These are phyloP conservation scores for Danielia reshetovae DNA, from an alignment of 805 yeast species.

Conservation along the genomic window DNA sequence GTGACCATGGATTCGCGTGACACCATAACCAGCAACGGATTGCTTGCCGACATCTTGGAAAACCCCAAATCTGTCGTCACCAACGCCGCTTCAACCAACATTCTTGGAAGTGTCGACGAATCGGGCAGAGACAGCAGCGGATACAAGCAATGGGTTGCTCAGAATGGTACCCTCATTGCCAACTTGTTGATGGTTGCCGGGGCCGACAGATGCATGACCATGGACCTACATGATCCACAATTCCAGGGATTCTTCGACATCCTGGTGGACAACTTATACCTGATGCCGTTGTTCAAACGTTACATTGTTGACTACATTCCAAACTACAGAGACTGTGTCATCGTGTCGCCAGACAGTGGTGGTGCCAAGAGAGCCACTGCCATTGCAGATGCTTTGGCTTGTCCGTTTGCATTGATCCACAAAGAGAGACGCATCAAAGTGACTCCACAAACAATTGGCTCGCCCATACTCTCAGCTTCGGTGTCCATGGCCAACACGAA, in stretches of 20 bases:
- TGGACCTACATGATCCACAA: conserved; percentile 98
- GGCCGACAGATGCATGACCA: conserved; percentile 93
- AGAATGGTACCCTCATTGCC: conserved; percentile 89
- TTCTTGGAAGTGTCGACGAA: conserved; percentile 30
- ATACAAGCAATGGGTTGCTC: conserved; percentile 93
- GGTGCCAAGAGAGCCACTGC: conserved; percentile 98
- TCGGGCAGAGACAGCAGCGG: conserved; percentile 53
- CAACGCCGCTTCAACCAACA: conserved; percentile 30
- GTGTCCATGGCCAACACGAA: conserved; percentile 13
- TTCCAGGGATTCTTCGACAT: conserved; percentile 96
- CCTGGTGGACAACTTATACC: conserved; percentile 91
- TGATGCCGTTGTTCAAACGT: conserved; percentile 81
- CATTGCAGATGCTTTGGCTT: conserved; percentile 83
- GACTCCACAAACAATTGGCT: conserved; percentile 19
- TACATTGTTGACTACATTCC: conserved; percentile 78
- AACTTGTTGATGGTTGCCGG: conserved; percentile 86
- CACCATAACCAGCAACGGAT: conserved; percentile 8
- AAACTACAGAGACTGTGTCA: conserved; percentile 76
- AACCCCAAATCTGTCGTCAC: conserved; percentile 27
- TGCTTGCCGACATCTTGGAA: conserved; percentile 7
- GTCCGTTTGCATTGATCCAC: conserved; percentile 91
- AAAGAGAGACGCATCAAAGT: conserved; percentile 72
- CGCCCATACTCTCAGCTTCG: conserved; percentile 17
- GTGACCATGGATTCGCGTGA: conserved; percentile 16
- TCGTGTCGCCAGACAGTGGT: conserved; percentile 98